Evolutionary conservation across 768 basidiomycete genomes (phyloP), one percentile per base, ranked within the genome.

Genomic region (Tricholoma flavovirens): DNA sequence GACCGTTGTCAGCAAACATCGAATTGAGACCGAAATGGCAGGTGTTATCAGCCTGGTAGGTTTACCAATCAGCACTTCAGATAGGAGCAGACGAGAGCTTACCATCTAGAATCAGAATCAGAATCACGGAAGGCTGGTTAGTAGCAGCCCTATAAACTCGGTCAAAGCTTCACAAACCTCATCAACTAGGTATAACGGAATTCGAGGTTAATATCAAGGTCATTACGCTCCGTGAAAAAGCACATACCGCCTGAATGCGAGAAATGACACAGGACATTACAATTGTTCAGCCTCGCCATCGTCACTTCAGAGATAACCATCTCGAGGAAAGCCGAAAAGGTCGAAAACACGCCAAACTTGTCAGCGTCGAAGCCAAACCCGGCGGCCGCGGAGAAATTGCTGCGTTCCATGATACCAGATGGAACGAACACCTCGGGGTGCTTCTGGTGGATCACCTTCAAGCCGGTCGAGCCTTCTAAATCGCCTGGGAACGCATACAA

Each of bases 321-420:
- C 79, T 94, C 92, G 56, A 92, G 77, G 79, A 94, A 94, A 3
- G 92, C 91, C 49, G 88, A 89, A 74, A 94, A 94, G 4, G 92
- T 93, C 22, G 90, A 90, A 75, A 91, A 91, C 55, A 92, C 88
- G 58, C 92, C 91, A 57, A 87, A 88, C 70, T 91, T 92, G 64
- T 91, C 80, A 21, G 79, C 69, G 35, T 84, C 87, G 65, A 91
- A 93, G 40, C 92, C 92, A 66, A 93, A 94, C 11, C 92, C 91
- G 21, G 90, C 88, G 5, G 90, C 89, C 1, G 89, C 89, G 17
- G 85, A 84, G 64, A 89, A 87, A 71, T 92, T 92, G 54, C 88
- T 83, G 30, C 89, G 81, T 69, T 90, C 89, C 90, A 89, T 90
- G 69, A 90, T 87, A 42, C 89, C 90, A n/a, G 87, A 90, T 5